Conservation (phyloP, 148 eudicot species). For the Chenopodium formosanum region DNA sequence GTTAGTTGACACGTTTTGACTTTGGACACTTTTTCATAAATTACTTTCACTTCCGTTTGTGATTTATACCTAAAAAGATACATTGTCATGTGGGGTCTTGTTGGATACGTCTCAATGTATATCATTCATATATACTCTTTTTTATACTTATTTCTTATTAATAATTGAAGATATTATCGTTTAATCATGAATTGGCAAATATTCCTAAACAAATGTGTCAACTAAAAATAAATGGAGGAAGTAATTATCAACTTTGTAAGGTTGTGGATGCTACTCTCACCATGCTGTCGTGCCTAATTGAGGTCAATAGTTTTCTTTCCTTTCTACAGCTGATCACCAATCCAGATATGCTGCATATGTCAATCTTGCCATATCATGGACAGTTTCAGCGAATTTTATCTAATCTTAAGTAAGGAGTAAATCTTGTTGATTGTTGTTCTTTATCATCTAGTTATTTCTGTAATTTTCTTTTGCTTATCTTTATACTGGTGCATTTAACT, state of each 20-base stretch:
- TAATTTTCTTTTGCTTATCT: slow-evolving; percentile 6
- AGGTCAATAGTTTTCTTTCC: slow-evolving; percentile 24
- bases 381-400: slow-evolving; percentile 72
- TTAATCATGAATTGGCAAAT: too few relatives aligned
- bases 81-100: too few relatives aligned
- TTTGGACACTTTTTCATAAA: too few relatives aligned
- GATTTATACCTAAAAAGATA: too few relatives aligned
- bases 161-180: too few relatives aligned
- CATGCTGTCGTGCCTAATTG: slow-evolving; percentile 6
- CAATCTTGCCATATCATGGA: slow-evolving; percentile 86
- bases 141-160: too few relatives aligned
- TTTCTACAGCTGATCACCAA: slow-evolving; percentile 89
- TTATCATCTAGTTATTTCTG: neutral
- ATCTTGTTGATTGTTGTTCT: slow-evolving; percentile 20
- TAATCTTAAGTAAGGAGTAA: slow-evolving; percentile 66
- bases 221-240: too few relatives aligned
- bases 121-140: too few relatives aligned
- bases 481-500: slow-evolving; percentile 3
- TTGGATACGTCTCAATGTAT: too few relatives aligned
- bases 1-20: too few relatives aligned
- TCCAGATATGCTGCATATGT: slow-evolving; percentile 94
- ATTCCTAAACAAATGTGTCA: too few relatives aligned
- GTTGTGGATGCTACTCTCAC: slow-evolving; percentile 5
- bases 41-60: too few relatives aligned
- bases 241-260: slow-evolving; percentile 12